A percentile compares a stretch with the other conserved stretches of the same genome.
Evolutionary conservation across 306 rosid genomes (phyloP).

Genomic region (Bauhinia variegata): DNA sequence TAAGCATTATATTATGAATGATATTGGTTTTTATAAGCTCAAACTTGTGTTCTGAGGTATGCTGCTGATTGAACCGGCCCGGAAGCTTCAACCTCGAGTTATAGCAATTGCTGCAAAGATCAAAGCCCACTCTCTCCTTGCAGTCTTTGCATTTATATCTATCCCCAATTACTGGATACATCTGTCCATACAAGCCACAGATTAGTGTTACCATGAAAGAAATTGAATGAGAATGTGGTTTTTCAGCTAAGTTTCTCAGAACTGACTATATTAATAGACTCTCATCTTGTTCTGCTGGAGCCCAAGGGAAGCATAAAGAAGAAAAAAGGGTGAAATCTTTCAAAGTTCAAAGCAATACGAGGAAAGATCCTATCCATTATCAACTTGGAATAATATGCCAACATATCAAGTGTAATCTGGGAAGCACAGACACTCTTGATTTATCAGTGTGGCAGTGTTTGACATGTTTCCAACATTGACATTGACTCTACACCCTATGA

Average conservation of each 20-base stretch:
- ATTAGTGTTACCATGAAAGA: background rate
- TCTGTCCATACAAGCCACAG: conserved; percentile 46
- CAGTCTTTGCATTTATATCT: conserved; percentile 81
- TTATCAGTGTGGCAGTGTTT: no score
- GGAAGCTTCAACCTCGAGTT: conserved; percentile 70
- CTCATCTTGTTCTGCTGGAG: background rate
- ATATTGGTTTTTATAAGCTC: conserved; percentile 28
- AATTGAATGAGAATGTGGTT: background rate
- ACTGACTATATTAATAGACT: background rate
- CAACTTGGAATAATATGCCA: background rate
- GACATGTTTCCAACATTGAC: no score
- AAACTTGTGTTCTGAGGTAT: conserved; percentile 75
- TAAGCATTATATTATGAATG: conserved; percentile 32
- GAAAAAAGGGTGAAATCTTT: background rate
- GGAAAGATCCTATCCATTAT: conserved; percentile 11
- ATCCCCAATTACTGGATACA: conserved; percentile 71
- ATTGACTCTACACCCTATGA: no score
- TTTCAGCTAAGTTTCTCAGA: background rate
- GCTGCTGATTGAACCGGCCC: conserved; percentile 93
- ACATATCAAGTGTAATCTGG: no score
- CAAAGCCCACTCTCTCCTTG: conserved; percentile 64
- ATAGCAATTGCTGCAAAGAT: conserved; percentile 79
- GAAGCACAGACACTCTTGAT: no score
- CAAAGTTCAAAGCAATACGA: background rate
- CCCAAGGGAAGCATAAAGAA: background rate